Base-by-base conservation (phyloP, 148 eudicot genomes). In the Pharnaceum exiguum region DNA sequence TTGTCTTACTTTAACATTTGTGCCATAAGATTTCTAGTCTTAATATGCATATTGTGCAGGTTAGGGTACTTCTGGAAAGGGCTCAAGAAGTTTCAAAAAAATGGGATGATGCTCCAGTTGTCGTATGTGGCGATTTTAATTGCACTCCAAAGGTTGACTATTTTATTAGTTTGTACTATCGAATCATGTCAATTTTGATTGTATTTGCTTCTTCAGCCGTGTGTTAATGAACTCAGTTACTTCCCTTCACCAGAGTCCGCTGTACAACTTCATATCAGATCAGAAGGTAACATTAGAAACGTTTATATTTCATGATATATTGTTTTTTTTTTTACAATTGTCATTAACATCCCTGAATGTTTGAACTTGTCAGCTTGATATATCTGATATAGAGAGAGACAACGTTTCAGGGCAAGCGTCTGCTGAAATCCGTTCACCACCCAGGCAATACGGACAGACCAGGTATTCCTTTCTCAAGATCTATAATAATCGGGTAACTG, bases 41-140 rank as follows among this genome's bases (percentile, higher is more conserved):
- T 5, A 18, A 11, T 30, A 38, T 7, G 38, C 38, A 35, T 36
- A 48, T 44, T 48, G 11, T 69, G 54, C 62, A 93, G 99, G 82
- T 89, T 45, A 76, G 99, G 74, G 70, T 75, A 55, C 91, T 93
- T 52, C 69, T 93, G 60, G 77, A 89, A 28, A 83, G 65, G 71
- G 90, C 96, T 57, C 68, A 85, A 63, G 89, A 77, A 39, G 81
- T 78, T 67, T 89, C 99, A 55, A 93, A 77, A 81, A 82, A 60
- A 59, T 93, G 99, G 99, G 82, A 84, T 73, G 83, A 82, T 68
- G 96, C 99, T 66, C 96, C 99, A 40, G 70, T 93, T 40, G 80
- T 93, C 59, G 59, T 93, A 42, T 93, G 95, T 70, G 99, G 99
- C 40, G 99, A 93, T 82, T 89, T 85, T 56, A 93, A 93, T 75